phyloP scores from a whole-genome alignment of 2,329 filamentous ascomycete species.

The Monosporascus sp. region DNA sequence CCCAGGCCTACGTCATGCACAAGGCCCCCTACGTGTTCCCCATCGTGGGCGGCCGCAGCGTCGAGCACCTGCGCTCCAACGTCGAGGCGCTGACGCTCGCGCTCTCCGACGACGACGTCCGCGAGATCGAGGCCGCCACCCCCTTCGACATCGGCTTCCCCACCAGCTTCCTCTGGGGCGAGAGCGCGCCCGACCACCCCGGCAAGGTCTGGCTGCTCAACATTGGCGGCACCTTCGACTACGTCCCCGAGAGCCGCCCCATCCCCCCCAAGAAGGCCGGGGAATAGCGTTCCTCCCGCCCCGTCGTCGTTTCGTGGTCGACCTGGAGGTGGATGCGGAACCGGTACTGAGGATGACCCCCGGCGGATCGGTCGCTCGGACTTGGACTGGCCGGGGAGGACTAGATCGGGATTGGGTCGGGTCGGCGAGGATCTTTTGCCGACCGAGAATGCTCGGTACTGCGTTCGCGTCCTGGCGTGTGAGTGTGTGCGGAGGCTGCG shows the following conservation, averaged over 20 bases:
- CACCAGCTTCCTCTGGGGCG: constrained; percentile 48
- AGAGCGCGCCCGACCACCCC: constrained; percentile 25
- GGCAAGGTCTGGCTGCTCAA: constrained; percentile 39
- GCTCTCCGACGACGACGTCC: constrained; percentile 47
- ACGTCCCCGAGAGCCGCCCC: constrained; percentile 40
- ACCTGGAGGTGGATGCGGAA: constrained; percentile 12
- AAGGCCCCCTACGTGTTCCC: constrained; percentile 51
- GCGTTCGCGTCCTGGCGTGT: no score
- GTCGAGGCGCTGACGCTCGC: constrained; percentile 48
- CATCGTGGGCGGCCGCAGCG: constrained; percentile 46
- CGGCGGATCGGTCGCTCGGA: no score
- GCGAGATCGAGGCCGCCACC: constrained; percentile 47
- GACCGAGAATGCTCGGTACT: no score
- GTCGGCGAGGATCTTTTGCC: no score
- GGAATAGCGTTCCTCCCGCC: constrained; percentile 33
- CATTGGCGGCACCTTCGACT: constrained; percentile 47
- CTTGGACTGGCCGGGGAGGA: no score
- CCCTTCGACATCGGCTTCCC: constrained; percentile 56
- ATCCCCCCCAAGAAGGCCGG: constrained; percentile 35
- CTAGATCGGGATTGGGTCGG: no score
- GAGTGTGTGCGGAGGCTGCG: no score
- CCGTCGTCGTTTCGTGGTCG: constrained; percentile 3
- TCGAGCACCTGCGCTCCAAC: constrained; percentile 49
- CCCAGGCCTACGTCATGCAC: constrained; percentile 46
- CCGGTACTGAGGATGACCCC: not conserved